These are phyloP conservation scores for Wickerhamomyces mucosus DNA, from an alignment of 805 yeast genomes.

Conservation along the genomic window DNA sequence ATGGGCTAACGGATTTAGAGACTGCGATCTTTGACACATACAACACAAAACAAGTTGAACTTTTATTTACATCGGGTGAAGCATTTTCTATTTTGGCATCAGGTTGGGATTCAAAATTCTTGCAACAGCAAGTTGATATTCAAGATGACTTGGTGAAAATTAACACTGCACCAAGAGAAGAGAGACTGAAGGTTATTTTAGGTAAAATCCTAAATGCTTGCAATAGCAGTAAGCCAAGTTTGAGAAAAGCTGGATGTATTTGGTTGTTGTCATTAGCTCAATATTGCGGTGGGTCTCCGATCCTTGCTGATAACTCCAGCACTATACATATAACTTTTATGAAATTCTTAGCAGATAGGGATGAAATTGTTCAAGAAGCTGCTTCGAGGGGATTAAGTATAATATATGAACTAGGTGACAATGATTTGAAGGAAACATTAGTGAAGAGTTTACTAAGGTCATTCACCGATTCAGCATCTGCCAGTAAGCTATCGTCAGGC, in stretches of 20 bases:
- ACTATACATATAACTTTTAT: constrained; percentile 67
- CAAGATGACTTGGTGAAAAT: constrained; percentile 22
- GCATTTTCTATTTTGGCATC: constrained; percentile 61
- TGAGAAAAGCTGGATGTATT: constrained; percentile 70
- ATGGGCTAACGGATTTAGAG: constrained; percentile 22
- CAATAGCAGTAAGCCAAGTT: constrained; percentile 57
- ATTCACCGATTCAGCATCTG: constrained; percentile 58
- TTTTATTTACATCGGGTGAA: constrained; percentile 73
- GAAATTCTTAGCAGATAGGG: constrained; percentile 70
- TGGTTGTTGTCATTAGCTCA: constrained; percentile 81
- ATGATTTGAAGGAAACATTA: constrained; percentile 57
- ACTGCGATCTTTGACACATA: constrained; percentile 47
- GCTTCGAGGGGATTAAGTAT: constrained; percentile 84
- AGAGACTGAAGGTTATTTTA: constrained; percentile 27
- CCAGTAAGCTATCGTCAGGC: constrained; percentile 45
- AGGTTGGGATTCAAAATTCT: constrained; percentile 63
- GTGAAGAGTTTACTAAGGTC: constrained; percentile 66
- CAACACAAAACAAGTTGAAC: constrained; percentile 64
- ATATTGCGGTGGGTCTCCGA: constrained; percentile 45
- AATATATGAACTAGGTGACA: constrained; percentile 69
- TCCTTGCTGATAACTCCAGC: constrained; percentile 34
- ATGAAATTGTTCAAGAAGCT: constrained; percentile 84
- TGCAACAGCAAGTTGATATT: constrained; percentile 47
- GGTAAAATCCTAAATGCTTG: constrained; percentile 42
- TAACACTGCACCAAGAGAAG: constrained; percentile 5